Evolutionary conservation across 164 flowering plant species (phyloP).

Genomic region (Magnolia changhungtana): DNA sequence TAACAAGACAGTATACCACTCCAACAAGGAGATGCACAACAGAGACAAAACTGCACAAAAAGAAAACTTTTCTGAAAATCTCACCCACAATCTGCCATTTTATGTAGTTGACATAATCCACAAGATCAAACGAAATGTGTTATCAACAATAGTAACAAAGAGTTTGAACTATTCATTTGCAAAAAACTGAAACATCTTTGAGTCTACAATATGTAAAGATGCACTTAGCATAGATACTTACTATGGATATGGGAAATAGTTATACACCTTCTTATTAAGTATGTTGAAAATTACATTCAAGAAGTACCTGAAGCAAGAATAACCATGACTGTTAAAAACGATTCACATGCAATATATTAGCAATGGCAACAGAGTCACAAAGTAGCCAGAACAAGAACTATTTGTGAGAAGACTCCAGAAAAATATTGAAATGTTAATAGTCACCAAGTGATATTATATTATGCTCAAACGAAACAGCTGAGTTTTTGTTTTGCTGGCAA

Average conservation of each 20-base stretch:
- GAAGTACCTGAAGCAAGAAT: conserved; percentile 31
- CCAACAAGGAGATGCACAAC: conserved; percentile 64
- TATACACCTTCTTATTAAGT: conserved; percentile 68
- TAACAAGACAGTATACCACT: conserved; percentile 53
- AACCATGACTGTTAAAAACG: background rate
- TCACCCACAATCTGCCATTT: background rate
- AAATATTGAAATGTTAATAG: too few relatives aligned
- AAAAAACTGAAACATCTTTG: background rate
- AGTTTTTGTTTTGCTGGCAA: too few relatives aligned
- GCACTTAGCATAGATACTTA: conserved; percentile 25
- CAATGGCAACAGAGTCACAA: background rate
- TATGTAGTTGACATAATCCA: background rate
- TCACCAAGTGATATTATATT: too few relatives aligned
- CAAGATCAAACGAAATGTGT: background rate
- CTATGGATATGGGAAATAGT: conserved; percentile 75
- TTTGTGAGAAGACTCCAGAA: background rate
- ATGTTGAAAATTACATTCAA: conserved; percentile 68
- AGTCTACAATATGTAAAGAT: background rate
- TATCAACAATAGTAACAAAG: background rate
- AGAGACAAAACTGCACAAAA: conserved; percentile 51
- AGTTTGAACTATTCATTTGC: background rate
- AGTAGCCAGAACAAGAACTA: background rate
- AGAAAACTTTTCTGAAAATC: background rate
- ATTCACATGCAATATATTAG: background rate
- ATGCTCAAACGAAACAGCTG: too few relatives aligned